Conservation (phyloP, 257 asterid species). For the Rauvolfia tetraphylla region DNA sequence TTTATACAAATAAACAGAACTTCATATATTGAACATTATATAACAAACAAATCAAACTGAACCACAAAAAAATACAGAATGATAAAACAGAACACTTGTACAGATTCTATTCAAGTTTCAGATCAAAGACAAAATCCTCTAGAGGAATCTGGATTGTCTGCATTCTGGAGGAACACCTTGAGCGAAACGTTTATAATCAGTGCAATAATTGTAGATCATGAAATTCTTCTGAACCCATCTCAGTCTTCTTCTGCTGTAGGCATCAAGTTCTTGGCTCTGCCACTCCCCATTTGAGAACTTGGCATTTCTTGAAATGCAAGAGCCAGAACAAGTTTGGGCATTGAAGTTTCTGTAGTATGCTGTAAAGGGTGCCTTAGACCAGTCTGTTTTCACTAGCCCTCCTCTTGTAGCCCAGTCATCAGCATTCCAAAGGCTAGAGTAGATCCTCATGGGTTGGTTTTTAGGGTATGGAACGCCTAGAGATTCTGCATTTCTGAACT, state of each 20-base stretch:
- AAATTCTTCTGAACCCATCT: slow-evolving; percentile 91
- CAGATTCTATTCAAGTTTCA: neutral
- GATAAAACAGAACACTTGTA: slow-evolving; percentile 7
- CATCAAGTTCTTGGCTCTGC: slow-evolving; percentile 64
- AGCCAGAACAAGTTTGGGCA: slow-evolving; percentile 38
- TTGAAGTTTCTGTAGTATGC: slow-evolving; percentile 71
- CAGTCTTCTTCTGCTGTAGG: slow-evolving; percentile 61
- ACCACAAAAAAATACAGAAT: neutral
- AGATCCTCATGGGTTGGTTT: slow-evolving; percentile 76
- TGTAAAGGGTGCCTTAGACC: slow-evolving; percentile 81
- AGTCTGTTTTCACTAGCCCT: slow-evolving; percentile 69
- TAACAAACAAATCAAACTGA: neutral
- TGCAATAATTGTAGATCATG: slow-evolving; percentile 79
- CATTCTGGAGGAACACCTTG: slow-evolving; percentile 68
- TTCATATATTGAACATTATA: neutral
- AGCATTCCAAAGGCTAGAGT: slow-evolving; percentile 87
- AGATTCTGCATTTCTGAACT: slow-evolving; percentile 62
- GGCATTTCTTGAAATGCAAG: slow-evolving; percentile 21
- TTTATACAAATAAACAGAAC: neutral
- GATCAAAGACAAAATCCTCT: neutral
- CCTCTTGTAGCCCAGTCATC: slow-evolving; percentile 96
- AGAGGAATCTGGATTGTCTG: slow-evolving; percentile 25
- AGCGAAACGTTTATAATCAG: slow-evolving; percentile 58
- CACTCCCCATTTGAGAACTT: slow-evolving; percentile 43
- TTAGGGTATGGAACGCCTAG: slow-evolving; percentile 70